Percentiles rank a stretch among this genome's conserved stretches.
phyloP scores from a whole-genome alignment of 495 filamentous ascomycete species.

The Tuber calosporum region DNA sequence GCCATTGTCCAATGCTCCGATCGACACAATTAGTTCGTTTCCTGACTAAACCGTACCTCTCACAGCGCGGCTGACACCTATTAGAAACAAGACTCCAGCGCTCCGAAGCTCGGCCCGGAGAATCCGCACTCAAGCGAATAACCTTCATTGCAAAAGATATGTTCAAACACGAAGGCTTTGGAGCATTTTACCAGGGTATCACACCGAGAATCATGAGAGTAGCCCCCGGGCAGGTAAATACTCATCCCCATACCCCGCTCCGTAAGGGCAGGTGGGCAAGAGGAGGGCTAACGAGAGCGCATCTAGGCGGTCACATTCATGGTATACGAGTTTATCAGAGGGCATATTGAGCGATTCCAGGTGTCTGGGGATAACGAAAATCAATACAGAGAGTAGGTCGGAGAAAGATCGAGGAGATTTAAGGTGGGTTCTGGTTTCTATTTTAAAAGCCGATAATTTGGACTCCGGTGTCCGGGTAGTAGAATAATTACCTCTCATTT shows the following conservation, averaged over 20 bases:
- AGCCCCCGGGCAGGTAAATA: constrained; percentile 72
- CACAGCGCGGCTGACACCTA: neutral
- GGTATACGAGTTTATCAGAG: constrained; percentile 69
- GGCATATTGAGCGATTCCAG: constrained; percentile 35
- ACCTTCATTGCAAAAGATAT: constrained; percentile 74
- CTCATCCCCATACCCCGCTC: neutral
- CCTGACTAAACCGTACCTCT: neutral
- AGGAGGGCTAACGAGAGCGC: constrained; percentile 9
- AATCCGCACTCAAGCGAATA: constrained; percentile 71
- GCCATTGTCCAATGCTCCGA: constrained; percentile 89
- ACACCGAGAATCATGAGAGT: constrained; percentile 96
- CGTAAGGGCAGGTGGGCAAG: no score
- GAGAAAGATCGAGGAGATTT: constrained; percentile 6
- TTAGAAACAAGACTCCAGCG: constrained; percentile 84
- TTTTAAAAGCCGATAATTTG: neutral
- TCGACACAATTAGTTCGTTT: constrained; percentile 77
- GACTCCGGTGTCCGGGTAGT: neutral
- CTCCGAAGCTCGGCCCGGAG: constrained; percentile 71
- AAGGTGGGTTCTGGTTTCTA: neutral
- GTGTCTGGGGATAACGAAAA: constrained; percentile 23
- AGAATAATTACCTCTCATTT: neutral
- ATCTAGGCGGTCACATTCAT: constrained; percentile 77
- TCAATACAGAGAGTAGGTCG: constrained; percentile 24
- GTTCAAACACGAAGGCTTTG: constrained; percentile 91
- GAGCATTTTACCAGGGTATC: constrained; percentile 98